Conservation (phyloP, 257 asterid species). For the Nicotiana sylvestris region DNA sequence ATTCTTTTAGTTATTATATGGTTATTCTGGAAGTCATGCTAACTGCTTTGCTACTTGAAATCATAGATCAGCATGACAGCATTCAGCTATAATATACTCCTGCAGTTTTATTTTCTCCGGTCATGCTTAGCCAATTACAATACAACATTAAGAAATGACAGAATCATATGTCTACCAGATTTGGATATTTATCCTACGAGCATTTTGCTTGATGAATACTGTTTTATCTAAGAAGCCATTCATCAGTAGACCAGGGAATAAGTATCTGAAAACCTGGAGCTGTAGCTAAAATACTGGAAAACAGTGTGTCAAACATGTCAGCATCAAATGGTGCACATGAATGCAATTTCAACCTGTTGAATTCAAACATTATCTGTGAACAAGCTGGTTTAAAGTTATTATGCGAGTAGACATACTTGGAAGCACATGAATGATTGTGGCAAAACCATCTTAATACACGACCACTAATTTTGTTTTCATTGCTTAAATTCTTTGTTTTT, state of each 20-base stretch:
- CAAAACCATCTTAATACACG: background rate
- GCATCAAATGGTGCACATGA: background rate
- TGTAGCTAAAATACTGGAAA: background rate
- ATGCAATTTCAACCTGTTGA: background rate
- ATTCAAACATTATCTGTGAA: too few relatives aligned
- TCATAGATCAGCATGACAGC: background rate
- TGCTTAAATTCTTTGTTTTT: background rate
- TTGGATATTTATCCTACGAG: background rate
- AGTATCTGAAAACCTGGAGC: background rate
- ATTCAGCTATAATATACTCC: background rate
- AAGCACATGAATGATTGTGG: background rate
- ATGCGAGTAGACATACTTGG: background rate
- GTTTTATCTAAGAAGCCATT: background rate
- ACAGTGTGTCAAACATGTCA: background rate
- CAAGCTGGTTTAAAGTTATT: background rate
- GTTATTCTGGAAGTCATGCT: background rate
- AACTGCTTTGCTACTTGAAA: background rate
- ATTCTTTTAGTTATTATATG: background rate
- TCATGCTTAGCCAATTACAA: background rate
- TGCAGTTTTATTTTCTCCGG: background rate
- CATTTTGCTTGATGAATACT: background rate
- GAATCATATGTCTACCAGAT: background rate
- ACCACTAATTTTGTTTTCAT: background rate
- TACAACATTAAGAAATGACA: background rate
- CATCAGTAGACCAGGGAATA: constrained; percentile 2